Percentiles rank a stretch among this genome's conserved stretches.
Evolutionary conservation across 148 eudicot species (phyloP).

Genomic region (Diospyros lotus): DNA sequence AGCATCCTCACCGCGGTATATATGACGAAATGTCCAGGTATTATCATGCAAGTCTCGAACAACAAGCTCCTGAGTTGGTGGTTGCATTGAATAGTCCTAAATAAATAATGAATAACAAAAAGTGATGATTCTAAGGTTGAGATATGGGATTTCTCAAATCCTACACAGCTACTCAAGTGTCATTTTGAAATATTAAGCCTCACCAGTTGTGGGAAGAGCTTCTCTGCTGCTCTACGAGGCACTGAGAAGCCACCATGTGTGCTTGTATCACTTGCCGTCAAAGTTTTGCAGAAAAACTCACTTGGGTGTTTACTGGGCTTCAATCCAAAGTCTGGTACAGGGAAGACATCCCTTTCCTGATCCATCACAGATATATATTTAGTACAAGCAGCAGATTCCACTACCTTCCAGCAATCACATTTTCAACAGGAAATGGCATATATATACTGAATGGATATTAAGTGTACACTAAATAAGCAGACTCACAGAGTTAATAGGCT

Average conservation of each 20-base stretch:
- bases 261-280: conserved; percentile 95
- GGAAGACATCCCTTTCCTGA: conserved; percentile 87
- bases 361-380: neutral
- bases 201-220: conserved; percentile 90
- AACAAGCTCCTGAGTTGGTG: conserved; percentile 95
- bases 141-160: neutral
- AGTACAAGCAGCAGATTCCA: neutral
- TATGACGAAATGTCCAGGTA: conserved; percentile 97
- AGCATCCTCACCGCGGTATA: conserved; percentile 72
- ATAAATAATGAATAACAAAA: conserved; percentile 5
- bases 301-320: conserved; percentile 75
- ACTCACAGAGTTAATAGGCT: conserved; percentile 78
- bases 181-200: conserved; percentile 14
- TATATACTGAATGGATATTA: neutral
- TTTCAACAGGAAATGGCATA: neutral
- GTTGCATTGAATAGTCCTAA: conserved; percentile 97
- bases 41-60: conserved; percentile 95
- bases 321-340: conserved; percentile 69
- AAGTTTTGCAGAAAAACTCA: conserved; percentile 94
- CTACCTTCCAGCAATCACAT: neutral
- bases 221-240: conserved; percentile 98
- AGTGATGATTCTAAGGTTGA: neutral
- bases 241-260: conserved; percentile 99
- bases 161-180: neutral
- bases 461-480: neutral